These are phyloP conservation scores for Amanita pseudoporphyria DNA, from an alignment of 768 basidiomycete genomes.

Conservation along the genomic window DNA sequence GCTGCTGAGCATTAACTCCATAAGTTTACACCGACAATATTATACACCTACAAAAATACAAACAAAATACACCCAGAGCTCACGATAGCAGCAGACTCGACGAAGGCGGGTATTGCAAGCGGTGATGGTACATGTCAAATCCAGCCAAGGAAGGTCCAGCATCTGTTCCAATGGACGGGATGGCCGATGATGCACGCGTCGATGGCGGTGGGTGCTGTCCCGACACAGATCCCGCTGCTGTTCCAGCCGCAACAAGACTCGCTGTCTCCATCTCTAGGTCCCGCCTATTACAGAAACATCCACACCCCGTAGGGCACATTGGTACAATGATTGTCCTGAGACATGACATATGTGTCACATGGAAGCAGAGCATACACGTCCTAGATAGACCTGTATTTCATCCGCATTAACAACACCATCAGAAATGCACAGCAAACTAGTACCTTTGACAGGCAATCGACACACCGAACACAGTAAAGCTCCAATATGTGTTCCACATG, in stretches of 20 bases:
- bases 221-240: neutral
- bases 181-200: slow-evolving; percentile 1
- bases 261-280: neutral
- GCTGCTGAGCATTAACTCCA: too few relatives aligned
- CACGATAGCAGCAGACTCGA: slow-evolving; percentile 1
- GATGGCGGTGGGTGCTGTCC: neutral
- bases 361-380: slow-evolving; percentile 51
- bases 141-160: neutral
- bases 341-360: slow-evolving; percentile 59
- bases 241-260: neutral
- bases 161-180: neutral
- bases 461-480: slow-evolving; percentile 61
- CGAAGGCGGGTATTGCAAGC: neutral
- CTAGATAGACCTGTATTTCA: slow-evolving; percentile 42
- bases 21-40: too few relatives aligned
- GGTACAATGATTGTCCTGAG: slow-evolving; percentile 42
- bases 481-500: slow-evolving; percentile 31
- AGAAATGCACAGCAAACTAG: neutral
- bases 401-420: neutral
- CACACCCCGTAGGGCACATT: slow-evolving; percentile 59
- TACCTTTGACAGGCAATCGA: slow-evolving; percentile 68
- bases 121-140: neutral
- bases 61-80: neutral
- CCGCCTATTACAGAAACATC: slow-evolving; percentile 43
- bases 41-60: too few relatives aligned